Conservation (phyloP, 2,329 filamentous ascomycete genomes). For the Stagonosporopsis tanaceti region DNA sequence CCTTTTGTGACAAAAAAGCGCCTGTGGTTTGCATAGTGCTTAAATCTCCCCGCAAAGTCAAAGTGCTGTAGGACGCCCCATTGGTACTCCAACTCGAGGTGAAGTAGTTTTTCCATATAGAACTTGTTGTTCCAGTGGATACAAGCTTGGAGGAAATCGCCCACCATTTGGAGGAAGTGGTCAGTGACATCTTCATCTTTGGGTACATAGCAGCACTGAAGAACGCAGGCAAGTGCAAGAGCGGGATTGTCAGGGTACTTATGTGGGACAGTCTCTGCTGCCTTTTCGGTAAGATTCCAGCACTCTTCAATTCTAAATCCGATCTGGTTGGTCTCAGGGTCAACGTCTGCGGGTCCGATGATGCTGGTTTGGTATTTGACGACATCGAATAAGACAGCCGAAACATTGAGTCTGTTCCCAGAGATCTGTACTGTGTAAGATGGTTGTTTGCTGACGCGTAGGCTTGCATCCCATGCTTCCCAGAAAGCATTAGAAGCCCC, state of each 20-base stretch:
- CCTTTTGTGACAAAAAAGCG: not conserved
- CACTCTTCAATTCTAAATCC: not conserved
- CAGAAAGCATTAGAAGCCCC: not conserved
- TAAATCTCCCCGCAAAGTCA: not conserved
- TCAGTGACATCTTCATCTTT: not conserved
- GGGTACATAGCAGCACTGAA: not conserved
- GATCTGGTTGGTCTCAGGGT: not conserved
- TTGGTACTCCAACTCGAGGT: not conserved
- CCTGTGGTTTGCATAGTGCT: not conserved
- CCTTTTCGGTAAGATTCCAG: not conserved
- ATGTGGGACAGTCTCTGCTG: not conserved
- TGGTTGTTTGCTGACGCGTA: not conserved
- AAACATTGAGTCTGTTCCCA: not conserved
- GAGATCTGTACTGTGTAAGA: not conserved
- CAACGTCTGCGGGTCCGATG: not conserved
- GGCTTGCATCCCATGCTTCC: not conserved
- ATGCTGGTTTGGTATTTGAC: not conserved
- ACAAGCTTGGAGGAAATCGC: not conserved
- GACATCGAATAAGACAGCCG: not conserved
- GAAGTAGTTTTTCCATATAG: not conserved
- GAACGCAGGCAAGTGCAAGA: not conserved
- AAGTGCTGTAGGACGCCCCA: not conserved
- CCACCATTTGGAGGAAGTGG: not conserved
- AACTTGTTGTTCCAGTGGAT: not conserved
- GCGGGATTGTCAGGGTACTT: not conserved